Evolutionary conservation across 352 stramenopile genomes (phyloP), one percentile per base, ranked within the genome.

Genomic region (Elongisporangium anandrum): DNA sequence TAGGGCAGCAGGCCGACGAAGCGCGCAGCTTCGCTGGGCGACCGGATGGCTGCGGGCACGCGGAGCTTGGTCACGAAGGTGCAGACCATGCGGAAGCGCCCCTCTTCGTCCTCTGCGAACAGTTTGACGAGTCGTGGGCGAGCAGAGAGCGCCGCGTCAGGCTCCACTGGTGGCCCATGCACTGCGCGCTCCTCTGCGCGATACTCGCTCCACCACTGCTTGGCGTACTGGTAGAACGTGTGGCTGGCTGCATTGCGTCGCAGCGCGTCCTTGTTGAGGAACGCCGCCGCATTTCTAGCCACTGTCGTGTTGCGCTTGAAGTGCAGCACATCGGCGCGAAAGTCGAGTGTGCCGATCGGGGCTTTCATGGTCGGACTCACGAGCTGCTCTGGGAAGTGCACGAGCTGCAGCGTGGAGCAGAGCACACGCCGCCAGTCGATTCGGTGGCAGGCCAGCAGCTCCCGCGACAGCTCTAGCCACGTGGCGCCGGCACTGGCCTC

Each of bases 71-170:
- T 60, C n/a, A 98, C 24, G 55, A 92, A 97, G 24, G 88, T 90
- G 65, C 85, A 97, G 3, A 96, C 81, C 75, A 92, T 87, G 17
- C 81, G 79, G 66, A 96, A 89, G 0, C 75, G 69, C 10, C 89
- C 88, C 61, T 87, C 79, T 56, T 97, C 89, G 62, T 98, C 92
- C 63, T 95, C 84, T 3, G 81, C 82, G 64, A 96, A 95, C 41
- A 96, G 71, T 38, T 92, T 93, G 4, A 95, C 77, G 4, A 90
- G 65, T 34, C 85, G 79, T 20, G 73, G 61, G 4, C 63, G 56
- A 9, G 50, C 47, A 15, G 55, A 54, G 10, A 66, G 52, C 17
- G 64, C 53, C 4, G 45, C 57, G 13, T 47, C 53, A 1, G 47
- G 6, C 10, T 72, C 52, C 4, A 64, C 21, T 17, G 63, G 60